Evolutionary conservation across 352 stramenopile genomes (phyloP).

Genomic region (Phytophthora hibernalis): DNA sequence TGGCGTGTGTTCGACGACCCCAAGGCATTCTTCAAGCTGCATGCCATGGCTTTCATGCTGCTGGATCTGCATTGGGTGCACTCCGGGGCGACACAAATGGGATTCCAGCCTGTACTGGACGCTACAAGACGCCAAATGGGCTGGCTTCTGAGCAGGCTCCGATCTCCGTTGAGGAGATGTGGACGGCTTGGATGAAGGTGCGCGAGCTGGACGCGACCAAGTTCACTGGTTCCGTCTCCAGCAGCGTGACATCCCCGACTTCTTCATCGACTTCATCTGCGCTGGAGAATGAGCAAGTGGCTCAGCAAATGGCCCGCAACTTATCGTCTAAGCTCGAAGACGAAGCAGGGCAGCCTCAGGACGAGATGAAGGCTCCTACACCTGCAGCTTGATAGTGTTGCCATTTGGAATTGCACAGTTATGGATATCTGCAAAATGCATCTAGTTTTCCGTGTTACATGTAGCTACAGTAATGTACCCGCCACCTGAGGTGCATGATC

Average conservation of each 20-base stretch:
- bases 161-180: slow-evolving; percentile 81
- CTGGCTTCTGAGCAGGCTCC: slow-evolving; percentile 82
- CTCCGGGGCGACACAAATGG: slow-evolving; percentile 85
- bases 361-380: slow-evolving; percentile 4
- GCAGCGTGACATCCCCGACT: slow-evolving; percentile 19
- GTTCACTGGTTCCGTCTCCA: slow-evolving; percentile 41
- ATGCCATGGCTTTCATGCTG: slow-evolving; percentile 89
- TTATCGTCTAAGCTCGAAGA: slow-evolving; percentile 23
- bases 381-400: slow-evolving; percentile 29
- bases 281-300: slow-evolving; percentile 30
- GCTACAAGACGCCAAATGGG: slow-evolving; percentile 81
- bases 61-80: slow-evolving; percentile 85
- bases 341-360: slow-evolving; percentile 21
- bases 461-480: slow-evolving; percentile 30
- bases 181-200: slow-evolving; percentile 85
- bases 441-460: slow-evolving; percentile 30
- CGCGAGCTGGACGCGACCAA: slow-evolving; percentile 75
- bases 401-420: neutral
- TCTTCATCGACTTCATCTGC: slow-evolving; percentile 27
- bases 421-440: slow-evolving; percentile 20
- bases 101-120: slow-evolving; percentile 83
- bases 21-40: slow-evolving; percentile 75
- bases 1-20: slow-evolving; percentile 82
- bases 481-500: neutral
- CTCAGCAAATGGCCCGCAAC: slow-evolving; percentile 31